A percentile compares a stretch with the other conserved stretches of the same genome.
Evolutionary conservation across 2,329 filamentous ascomycete genomes (phyloP).

Genomic region (Dactylellina parvicollis): DNA sequence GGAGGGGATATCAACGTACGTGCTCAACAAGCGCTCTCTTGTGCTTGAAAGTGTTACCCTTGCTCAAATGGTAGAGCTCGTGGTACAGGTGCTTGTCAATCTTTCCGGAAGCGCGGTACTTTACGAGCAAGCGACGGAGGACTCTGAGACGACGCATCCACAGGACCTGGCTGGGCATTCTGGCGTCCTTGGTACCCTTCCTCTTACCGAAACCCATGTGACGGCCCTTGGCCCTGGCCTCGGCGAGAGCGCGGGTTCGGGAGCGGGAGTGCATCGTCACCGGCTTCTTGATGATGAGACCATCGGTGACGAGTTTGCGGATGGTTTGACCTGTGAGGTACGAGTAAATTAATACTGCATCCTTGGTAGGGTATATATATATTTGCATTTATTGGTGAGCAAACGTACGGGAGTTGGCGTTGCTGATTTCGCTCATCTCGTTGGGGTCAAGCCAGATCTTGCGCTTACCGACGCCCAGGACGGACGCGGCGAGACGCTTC

Average conservation of each 20-base stretch:
- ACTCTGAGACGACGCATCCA: conserved; percentile 99
- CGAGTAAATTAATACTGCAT: background rate
- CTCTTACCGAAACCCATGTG: conserved; percentile 99
- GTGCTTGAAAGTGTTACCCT: conserved; percentile 99
- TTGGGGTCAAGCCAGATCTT: conserved; percentile 99
- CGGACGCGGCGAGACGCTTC: conserved; percentile 99
- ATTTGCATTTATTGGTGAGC: no score
- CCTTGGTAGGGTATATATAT: background rate
- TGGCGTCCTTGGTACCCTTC: conserved; percentile 99
- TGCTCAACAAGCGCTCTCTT: conserved; percentile 99
- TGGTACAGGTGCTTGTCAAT: conserved; percentile 99
- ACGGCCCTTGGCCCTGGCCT: conserved; percentile 91
- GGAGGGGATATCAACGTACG: conserved; percentile 72
- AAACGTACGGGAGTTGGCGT: conserved; percentile 88
- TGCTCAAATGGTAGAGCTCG: conserved; percentile 99
- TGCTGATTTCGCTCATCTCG: conserved; percentile 98
- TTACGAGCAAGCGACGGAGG: conserved; percentile 97
- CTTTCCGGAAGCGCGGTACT: conserved; percentile 99
- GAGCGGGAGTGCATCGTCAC: conserved; percentile 99
- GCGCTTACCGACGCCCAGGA: conserved; percentile 98
- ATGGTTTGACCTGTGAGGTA: conserved; percentile 76
- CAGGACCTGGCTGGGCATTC: conserved; percentile 95
- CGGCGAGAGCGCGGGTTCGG: conserved; percentile 93
- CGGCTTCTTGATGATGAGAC: conserved; percentile 99
- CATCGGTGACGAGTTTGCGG: conserved; percentile 99